These are phyloP conservation scores for Wickerhamomyces ciferrii DNA, from an alignment of 805 yeast genomes.

Conservation along the genomic window DNA sequence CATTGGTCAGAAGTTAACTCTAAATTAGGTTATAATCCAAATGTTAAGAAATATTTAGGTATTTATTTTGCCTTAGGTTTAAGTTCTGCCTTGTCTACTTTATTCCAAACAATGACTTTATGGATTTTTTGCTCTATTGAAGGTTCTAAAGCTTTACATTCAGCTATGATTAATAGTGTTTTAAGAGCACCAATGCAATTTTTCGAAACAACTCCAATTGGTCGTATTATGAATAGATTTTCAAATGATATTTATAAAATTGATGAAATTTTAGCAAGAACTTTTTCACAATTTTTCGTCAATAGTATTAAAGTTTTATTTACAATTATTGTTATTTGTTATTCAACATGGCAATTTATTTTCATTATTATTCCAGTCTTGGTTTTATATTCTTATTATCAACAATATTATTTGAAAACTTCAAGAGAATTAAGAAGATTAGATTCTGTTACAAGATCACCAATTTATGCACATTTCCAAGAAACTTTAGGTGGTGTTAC, in stretches of 20 bases:
- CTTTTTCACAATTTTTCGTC: slow-evolving; percentile 61
- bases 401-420: slow-evolving; percentile 68
- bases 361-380: slow-evolving; percentile 68
- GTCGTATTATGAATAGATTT: slow-evolving; percentile 85
- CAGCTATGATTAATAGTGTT: slow-evolving; percentile 66
- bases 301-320: slow-evolving; percentile 62
- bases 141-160: slow-evolving; percentile 75
- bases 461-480: slow-evolving; percentile 80
- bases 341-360: slow-evolving; percentile 83
- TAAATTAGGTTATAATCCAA: slow-evolving; percentile 61
- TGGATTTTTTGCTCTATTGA: slow-evolving; percentile 81
- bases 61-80: slow-evolving; percentile 75
- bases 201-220: slow-evolving; percentile 94
- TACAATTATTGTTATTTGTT: slow-evolving; percentile 74
- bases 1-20: slow-evolving; percentile 95
- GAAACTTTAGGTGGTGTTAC: slow-evolving; percentile 74
- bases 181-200: slow-evolving; percentile 92
- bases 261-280: slow-evolving; percentile 73
- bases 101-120: slow-evolving; percentile 62
- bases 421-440: slow-evolving; percentile 81
- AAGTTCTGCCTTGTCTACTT: slow-evolving; percentile 51
- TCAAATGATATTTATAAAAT: slow-evolving; percentile 87
- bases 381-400: slow-evolving; percentile 62
- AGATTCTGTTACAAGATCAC: slow-evolving; percentile 75
- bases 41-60: slow-evolving; percentile 65